Base-by-base conservation (phyloP, 2,329 filamentous ascomycete genomes). In the Raffaelea ambrosiae region DNA sequence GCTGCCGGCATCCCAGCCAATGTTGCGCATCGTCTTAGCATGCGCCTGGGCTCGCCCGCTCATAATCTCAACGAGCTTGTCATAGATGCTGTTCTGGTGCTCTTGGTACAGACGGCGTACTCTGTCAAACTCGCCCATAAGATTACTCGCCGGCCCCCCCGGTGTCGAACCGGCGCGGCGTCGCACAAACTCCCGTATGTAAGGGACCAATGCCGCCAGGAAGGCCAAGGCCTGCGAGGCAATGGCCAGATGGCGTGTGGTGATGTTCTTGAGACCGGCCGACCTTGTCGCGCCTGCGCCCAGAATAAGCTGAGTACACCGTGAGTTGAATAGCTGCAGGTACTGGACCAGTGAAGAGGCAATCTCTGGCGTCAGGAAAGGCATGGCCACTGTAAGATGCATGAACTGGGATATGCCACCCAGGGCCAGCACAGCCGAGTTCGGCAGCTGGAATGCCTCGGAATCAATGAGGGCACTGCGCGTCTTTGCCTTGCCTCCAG, bases 41-140 rank as follows among this genome's bases (percentile, higher is more conserved):
- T 91, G 88, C 7, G 83, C 70, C 4, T 78, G 70, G 1, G 88
- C 87, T 5, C 89, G 80, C 2, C 80, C 81, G 48, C 82, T 84
- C 86, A 96, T 94, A 45, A 96, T 95, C 54, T 95, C 88, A 18
- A 95, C 86, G 1, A 96, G 71, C 62, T 96, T 96, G 59, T 95
- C 88, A 62, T 93, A 88, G 51, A 96, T 95, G 52, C 79, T 89
- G 53, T 83, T 83, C 61, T 95, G 89, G 60, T 96, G 90, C 61
- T 96, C 90, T 60, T 95, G 88, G 55, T 86, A 83, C 9, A 90
- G 69, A 19, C 88, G 77, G 54, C 86, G 84, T 46, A 93, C 83
- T 63, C 88, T 91, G 68, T 96, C 90, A 57, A 95, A 95, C 54
- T 95, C 89, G 33, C 78, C 81, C 68, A 91, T 86, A 22, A 89